A percentile compares a stretch with the other conserved stretches of the same genome.
These are phyloP conservation scores for Pyracantha coccinea DNA, from an alignment of 331 rosid genomes.

Conservation along the genomic window DNA sequence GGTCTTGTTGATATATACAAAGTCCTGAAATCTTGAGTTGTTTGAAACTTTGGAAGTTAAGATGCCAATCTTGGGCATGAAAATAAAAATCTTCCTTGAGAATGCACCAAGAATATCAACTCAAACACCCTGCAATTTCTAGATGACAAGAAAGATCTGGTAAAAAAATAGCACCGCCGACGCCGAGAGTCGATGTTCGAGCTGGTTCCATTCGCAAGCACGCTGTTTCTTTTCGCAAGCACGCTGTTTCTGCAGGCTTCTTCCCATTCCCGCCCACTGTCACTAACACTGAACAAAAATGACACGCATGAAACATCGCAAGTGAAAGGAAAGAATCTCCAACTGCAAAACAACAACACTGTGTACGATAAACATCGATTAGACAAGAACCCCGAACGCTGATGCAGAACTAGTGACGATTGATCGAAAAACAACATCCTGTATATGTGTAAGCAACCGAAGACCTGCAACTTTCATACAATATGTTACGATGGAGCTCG, in stretches of 20 bases:
- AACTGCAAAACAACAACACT: background rate
- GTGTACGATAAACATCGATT: background rate
- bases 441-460: background rate
- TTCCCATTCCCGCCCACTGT: background rate
- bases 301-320: background rate
- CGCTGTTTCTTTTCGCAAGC: background rate
- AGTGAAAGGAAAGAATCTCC: background rate
- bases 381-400: background rate
- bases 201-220: too few species aligned
- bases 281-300: background rate
- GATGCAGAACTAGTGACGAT: background rate
- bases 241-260: background rate
- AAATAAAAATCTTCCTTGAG: too few species aligned
- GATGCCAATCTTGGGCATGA: too few species aligned
- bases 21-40: too few species aligned
- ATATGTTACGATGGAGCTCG: background rate
- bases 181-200: too few species aligned
- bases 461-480: background rate
- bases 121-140: background rate
- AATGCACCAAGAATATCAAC: background rate
- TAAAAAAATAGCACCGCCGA: background rate
- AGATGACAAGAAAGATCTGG: background rate
- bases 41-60: too few species aligned
- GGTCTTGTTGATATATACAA: too few species aligned
- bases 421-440: background rate